Evolutionary conservation across 768 basidiomycete species (phyloP).

Genomic region (Rhizopogon salebrosus): DNA sequence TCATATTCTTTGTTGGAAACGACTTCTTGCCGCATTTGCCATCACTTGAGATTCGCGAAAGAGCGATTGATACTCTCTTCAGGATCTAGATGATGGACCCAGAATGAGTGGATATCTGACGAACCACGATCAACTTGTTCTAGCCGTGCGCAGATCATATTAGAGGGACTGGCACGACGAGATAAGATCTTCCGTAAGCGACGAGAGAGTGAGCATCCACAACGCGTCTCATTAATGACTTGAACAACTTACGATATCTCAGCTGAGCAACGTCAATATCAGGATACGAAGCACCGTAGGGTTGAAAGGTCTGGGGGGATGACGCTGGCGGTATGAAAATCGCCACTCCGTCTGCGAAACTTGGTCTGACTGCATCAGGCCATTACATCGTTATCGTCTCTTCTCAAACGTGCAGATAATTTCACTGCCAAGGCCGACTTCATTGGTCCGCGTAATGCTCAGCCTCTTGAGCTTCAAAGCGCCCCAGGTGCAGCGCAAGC

Average conservation of each 20-base stretch:
- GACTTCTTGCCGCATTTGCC: too few species aligned
- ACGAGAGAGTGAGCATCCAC: too few species aligned
- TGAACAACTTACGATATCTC: constrained; percentile 11
- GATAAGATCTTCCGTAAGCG: too few species aligned
- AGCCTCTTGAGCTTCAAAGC: constrained; percentile 55
- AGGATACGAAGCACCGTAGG: constrained; percentile 84
- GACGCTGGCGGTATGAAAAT: constrained; percentile 30
- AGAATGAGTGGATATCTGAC: constrained; percentile 98
- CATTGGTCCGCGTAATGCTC: constrained; percentile 55
- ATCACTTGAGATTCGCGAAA: too few species aligned
- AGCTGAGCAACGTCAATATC: constrained; percentile 94
- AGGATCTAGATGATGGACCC: constrained; percentile 94
- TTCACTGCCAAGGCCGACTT: constrained; percentile 76
- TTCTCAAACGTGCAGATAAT: constrained; percentile 59
- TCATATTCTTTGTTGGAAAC: too few species aligned
- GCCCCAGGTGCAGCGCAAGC: constrained; percentile 62
- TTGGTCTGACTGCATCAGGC: constrained; percentile 24
- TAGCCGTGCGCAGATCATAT: constrained; percentile 79
- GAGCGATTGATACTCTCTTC: constrained; percentile 91
- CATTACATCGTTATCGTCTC: constrained; percentile 34
- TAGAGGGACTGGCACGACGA: too few species aligned
- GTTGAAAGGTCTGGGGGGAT: constrained; percentile 44
- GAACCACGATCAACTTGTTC: constrained; percentile 83
- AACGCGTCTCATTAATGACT: constrained; percentile 4
- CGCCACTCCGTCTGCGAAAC: constrained; percentile 22